Conservation (phyloP, 192 early-diverging fungal genomes). For the Chytriomyces confervae region DNA sequence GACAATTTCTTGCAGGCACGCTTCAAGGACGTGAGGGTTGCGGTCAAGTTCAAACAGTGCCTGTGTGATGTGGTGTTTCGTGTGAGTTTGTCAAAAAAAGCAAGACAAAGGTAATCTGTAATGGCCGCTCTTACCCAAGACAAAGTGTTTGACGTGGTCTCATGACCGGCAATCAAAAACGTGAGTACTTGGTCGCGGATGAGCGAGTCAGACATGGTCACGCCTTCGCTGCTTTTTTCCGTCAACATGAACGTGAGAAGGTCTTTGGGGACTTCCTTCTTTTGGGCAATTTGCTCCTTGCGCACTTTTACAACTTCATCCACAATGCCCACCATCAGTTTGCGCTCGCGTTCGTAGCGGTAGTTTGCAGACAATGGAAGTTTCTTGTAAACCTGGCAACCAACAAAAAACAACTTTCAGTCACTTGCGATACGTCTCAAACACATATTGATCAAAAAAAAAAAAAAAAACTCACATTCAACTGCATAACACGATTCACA, state of each 20-base stretch:
- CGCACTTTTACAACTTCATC: constrained; percentile 58
- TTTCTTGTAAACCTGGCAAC: constrained; percentile 48
- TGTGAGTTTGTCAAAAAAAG: background rate
- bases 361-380: constrained; percentile 52
- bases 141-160: constrained; percentile 62
- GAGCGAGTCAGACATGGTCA: constrained; percentile 45
- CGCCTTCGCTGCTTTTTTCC: constrained; percentile 45
- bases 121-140: constrained; percentile 38
- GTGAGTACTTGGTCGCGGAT: constrained; percentile 71
- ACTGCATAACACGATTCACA: constrained; percentile 25
- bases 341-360: constrained; percentile 41
- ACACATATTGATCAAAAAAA: background rate
- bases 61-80: background rate
- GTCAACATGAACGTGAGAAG: constrained; percentile 65
- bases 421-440: background rate
- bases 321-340: constrained; percentile 54
- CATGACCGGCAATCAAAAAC: constrained; percentile 66
- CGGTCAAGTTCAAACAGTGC: constrained; percentile 51
- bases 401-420: constrained; percentile 1
- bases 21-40: constrained; percentile 50
- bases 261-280: constrained; percentile 46
- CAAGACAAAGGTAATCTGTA: too few species aligned
- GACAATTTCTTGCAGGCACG: constrained; percentile 57
- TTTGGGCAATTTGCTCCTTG: constrained; percentile 42
- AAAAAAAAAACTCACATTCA: background rate